phyloP scores from a whole-genome alignment of 257 asterid species.

The Solanum lycopersicoides region DNA sequence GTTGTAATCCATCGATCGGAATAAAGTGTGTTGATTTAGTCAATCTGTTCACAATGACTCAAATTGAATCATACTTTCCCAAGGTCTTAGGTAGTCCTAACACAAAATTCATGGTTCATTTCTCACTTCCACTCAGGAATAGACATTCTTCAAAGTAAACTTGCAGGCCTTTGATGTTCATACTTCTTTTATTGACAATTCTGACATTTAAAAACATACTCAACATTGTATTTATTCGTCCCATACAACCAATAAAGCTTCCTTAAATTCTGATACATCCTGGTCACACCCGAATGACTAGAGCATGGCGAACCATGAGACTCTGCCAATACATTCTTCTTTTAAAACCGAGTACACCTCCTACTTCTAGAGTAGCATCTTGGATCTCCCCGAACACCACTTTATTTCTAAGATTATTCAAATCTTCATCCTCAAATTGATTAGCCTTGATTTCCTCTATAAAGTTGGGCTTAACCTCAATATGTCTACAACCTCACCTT shows the following conservation, averaged over 20 bases:
- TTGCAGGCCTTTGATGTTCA: too few species aligned
- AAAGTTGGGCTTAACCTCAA: background rate
- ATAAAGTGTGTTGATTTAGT: too few species aligned
- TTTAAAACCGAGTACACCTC: background rate
- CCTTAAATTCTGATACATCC: background rate
- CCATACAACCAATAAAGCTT: background rate
- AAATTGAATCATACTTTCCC: too few species aligned
- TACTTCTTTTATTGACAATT: background rate
- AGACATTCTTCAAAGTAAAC: too few species aligned
- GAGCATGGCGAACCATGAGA: background rate
- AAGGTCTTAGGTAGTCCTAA: too few species aligned
- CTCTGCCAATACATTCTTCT: background rate
- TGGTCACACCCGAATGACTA: background rate
- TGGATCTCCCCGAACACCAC: background rate
- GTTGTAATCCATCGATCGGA: too few species aligned
- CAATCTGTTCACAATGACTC: too few species aligned
- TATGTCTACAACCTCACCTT: background rate
- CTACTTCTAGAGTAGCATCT: background rate
- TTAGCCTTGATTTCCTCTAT: background rate
- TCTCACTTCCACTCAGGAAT: too few species aligned
- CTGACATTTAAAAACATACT: background rate
- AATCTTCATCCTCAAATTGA: background rate
- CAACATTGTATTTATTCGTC: background rate
- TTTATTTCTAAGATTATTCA: background rate
- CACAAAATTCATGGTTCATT: too few species aligned